Evolutionary conservation across 108 stramenopile genomes (phyloP), one percentile per base, ranked within the genome.

Genomic region (Epipyxis sp.): DNA sequence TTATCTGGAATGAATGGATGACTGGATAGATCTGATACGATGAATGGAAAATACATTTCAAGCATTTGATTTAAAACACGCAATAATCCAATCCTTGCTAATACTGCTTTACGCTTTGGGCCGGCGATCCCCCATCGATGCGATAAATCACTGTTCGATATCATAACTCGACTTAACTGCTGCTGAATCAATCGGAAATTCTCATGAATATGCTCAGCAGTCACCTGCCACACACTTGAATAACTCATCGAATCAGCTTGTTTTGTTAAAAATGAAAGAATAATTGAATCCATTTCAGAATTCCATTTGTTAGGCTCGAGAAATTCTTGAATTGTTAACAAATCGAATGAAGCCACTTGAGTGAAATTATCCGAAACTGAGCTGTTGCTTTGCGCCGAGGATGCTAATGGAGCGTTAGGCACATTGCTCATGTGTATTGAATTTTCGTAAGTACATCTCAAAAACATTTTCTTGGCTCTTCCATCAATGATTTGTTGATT

Each of bases 291-390:
- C 44, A 74, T 27, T 3, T 74, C 71, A 16, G 3, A 3, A 6
- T 37, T 79, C 29, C 82, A 76, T 40, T 82, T 59, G 13, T 80
- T 43, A 40, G 69, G 45, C 30, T 77, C 76, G 76, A 87, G 42
- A 25, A 85, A 77, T 34, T 82, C 84, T 16, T 76, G 69, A 1
- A 86, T 42, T 45, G 74, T 83, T 76, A 39, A 2, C 39, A 71
- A 34, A 34, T 78, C 69, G 40, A 65, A 27, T 13, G 46, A 50
- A 50, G 46, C 46, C n/a, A n/a, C n/a, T n/a, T n/a, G n/a, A n/a
- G n/a, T n/a, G n/a, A n/a, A n/a, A n/a, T n/a, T n/a, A n/a, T n/a
- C n/a, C n/a, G n/a, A n/a, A n/a, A n/a, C n/a, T n/a, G n/a, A n/a
- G n/a, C n/a, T n/a, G n/a, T n/a, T n/a, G n/a, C n/a, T n/a, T n/a